phyloP scores from a whole-genome alignment of 176 grass and related monocot species.

The Juncus effusus region DNA sequence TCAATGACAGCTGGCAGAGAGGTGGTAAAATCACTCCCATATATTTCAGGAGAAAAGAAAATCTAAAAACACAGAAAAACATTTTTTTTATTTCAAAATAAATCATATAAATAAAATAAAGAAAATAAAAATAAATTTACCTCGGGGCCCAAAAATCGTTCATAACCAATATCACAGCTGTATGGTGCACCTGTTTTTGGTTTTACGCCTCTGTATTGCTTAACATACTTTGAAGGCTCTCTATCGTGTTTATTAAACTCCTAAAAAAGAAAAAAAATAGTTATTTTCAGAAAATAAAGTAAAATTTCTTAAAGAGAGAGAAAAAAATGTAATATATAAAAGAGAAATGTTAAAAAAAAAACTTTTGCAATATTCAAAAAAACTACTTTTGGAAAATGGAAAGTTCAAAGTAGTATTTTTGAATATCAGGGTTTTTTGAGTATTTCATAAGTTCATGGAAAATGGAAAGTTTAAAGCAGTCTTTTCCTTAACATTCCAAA shows the following conservation, averaged over 20 bases:
- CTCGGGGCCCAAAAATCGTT: constrained; percentile 96
- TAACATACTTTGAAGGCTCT: constrained; percentile 79
- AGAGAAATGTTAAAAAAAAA: no score
- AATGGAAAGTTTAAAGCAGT: not conserved
- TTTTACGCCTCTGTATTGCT: constrained; percentile 78
- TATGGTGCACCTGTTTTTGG: constrained; percentile 74
- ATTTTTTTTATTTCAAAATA: not conserved
- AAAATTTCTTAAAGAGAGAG: not conserved
- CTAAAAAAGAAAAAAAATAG: constrained; percentile 35
- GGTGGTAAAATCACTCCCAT: constrained; percentile 62
- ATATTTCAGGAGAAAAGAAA: constrained; percentile 97
- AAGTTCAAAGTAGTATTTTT: no score
- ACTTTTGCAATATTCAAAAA: no score
- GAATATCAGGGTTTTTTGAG: no score
- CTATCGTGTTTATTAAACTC: constrained; percentile 98
- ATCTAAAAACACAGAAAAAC: constrained; percentile 45
- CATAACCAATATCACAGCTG: constrained; percentile 88
- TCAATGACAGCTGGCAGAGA: constrained; percentile 82
- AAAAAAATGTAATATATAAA: no score
- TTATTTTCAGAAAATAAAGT: constrained; percentile 2
- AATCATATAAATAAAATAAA: not conserved
- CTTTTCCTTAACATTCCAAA: constrained; percentile 1
- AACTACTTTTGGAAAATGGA: no score
- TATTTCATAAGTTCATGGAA: no score
- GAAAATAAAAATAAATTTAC: constrained; percentile 35